Percentiles rank a stretch among this genome's conserved stretches.
Conservation (phyloP, 2,329 filamentous ascomycete genomes). For the Didymella arachidicola region DNA sequence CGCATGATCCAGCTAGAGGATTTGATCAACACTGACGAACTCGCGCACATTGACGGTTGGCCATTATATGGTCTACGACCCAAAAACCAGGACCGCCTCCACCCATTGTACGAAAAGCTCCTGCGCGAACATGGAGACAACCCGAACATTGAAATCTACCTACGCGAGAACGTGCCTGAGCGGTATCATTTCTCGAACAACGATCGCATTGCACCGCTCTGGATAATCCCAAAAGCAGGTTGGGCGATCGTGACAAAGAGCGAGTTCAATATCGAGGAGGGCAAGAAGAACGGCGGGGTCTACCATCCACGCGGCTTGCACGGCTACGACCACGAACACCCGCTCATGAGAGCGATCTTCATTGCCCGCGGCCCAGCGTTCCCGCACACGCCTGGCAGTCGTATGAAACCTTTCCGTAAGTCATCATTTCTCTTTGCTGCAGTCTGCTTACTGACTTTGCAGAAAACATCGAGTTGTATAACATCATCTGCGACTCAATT, state of each 20-base stretch:
- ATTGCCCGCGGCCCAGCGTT: conserved; percentile 92
- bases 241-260: conserved; percentile 87
- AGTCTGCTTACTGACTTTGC: conserved; percentile 2
- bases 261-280: conserved; percentile 78
- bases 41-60: conserved; percentile 92
- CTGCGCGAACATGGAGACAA: conserved; percentile 65
- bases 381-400: conserved; percentile 81
- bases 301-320: conserved; percentile 88
- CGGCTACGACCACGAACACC: conserved; percentile 93
- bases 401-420: conserved; percentile 83
- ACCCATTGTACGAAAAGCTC: conserved; percentile 68
- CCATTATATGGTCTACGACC: conserved; percentile 88
- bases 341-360: conserved; percentile 95
- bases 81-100: conserved; percentile 71
- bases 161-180: conserved; percentile 88
- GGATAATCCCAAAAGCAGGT: conserved; percentile 90
- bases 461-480: conserved; percentile 97
- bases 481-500: conserved; percentile 89
- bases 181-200: conserved; percentile 92
- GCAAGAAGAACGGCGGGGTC: conserved; percentile 66
- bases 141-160: conserved; percentile 83
- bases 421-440: conserved; percentile 27
- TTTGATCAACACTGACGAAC: conserved; percentile 76
- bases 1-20: conserved; percentile 91
- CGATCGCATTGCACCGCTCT: conserved; percentile 88